phyloP scores from a whole-genome alignment of 306 rosid genomes.

The Ochetophila trinervis region DNA sequence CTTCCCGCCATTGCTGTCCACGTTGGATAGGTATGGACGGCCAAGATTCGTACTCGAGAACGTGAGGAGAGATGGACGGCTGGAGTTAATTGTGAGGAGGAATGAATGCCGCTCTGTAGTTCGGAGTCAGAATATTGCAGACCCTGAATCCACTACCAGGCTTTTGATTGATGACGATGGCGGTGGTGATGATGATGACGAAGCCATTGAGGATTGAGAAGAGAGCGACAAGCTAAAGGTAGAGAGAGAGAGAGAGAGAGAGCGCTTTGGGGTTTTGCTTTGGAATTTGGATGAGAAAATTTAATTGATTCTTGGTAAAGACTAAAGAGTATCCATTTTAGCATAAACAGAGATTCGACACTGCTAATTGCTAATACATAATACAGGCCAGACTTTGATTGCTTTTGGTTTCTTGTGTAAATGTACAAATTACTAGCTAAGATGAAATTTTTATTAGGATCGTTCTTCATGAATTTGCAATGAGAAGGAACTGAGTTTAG shows the following conservation, averaged over 20 bases:
- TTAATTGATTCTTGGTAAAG: too few species aligned
- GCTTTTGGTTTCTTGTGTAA: too few species aligned
- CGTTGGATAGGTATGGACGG: conserved; percentile 19
- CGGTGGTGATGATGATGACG: background rate
- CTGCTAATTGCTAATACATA: too few species aligned
- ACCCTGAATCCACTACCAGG: background rate
- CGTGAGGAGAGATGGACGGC: conserved; percentile 10
- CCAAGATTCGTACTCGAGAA: conserved; percentile 20
- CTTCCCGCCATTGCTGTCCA: conserved; percentile 12
- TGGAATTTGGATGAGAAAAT: background rate
- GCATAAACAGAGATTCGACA: too few species aligned
- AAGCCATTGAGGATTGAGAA: background rate
- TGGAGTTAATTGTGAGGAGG: conserved; percentile 8
- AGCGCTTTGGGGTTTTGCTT: background rate
- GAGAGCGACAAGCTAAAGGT: too few species aligned
- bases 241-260: too few species aligned
- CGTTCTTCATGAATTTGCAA: too few species aligned
- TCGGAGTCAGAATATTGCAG: background rate
- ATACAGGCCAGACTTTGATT: too few species aligned
- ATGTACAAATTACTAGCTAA: too few species aligned
- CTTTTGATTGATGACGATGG: background rate
- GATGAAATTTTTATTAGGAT: too few species aligned
- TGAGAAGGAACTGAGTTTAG: too few species aligned
- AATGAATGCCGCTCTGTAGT: background rate
- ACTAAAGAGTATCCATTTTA: too few species aligned